Conservation (phyloP, 2,329 filamentous ascomycete genomes). For the Xylaria hypoxylon region DNA sequence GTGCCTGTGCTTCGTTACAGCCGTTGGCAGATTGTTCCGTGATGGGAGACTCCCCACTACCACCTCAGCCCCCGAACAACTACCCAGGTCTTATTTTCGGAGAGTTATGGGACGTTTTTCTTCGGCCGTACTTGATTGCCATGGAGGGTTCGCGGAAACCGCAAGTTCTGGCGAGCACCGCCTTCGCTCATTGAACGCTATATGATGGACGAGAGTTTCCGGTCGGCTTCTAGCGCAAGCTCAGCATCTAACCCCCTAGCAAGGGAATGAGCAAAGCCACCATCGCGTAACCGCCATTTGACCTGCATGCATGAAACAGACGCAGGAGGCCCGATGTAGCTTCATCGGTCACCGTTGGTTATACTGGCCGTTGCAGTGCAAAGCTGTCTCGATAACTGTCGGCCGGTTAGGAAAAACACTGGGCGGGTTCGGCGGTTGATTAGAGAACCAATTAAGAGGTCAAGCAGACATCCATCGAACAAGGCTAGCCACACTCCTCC, state of each 20-base stretch:
- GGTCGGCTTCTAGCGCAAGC: constrained; percentile 27
- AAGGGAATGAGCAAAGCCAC: constrained; percentile 30
- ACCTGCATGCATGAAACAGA: constrained; percentile 48
- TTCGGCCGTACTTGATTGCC: constrained; percentile 16
- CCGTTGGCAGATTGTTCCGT: constrained; percentile 28
- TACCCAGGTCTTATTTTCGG: constrained; percentile 7
- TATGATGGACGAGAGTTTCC: constrained; percentile 28
- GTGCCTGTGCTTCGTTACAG: constrained; percentile 41
- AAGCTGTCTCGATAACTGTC: constrained; percentile 23
- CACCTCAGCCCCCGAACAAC: constrained; percentile 40
- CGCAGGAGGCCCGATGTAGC: constrained; percentile 46
- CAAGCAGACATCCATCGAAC: constrained; percentile 18
- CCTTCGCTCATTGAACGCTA: constrained; percentile 10
- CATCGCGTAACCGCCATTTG: constrained; percentile 45
- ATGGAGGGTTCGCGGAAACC: background rate
- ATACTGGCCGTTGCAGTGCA: constrained; percentile 21
- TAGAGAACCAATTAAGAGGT: constrained; percentile 30
- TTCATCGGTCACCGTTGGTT: constrained; percentile 42
- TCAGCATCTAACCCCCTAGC: constrained; percentile 15
- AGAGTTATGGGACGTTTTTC: constrained; percentile 12
- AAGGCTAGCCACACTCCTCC: constrained; percentile 26
- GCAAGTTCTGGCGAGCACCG: constrained; percentile 25
- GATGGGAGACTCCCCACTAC: constrained; percentile 32
- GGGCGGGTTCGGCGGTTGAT: constrained; percentile 39
- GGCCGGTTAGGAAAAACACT: constrained; percentile 29